Base-by-base conservation (phyloP, 805 yeast genomes). In the Sugiyamaella lignohabitans region DNA sequence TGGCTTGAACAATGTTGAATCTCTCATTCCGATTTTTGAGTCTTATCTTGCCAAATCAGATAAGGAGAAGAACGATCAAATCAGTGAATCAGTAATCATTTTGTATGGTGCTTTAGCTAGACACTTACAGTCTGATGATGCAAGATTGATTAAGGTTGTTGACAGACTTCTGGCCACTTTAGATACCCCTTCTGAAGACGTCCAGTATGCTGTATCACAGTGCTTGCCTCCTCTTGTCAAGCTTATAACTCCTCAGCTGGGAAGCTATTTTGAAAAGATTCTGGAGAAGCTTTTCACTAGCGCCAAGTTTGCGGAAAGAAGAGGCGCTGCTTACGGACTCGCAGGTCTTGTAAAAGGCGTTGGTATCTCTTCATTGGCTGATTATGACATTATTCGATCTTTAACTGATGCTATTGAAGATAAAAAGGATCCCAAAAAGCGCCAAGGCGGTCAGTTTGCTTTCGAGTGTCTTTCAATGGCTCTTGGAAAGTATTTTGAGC, bases 271-370 rank as follows among this genome's bases (percentile, higher is more conserved):
- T 48, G 84, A 81, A 32, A 55, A 59, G 2, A 68, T 88, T 42
- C 75, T 85, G 59, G 76, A 69, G 4, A 79, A 75, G 53, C 68
- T 89, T 21, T 79, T 85, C 59, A 62, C 66, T 5, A 79, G 79
- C 2, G 67, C 68, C 27, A 64, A 66, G 38, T 63, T 73, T 3
- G 65, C 67, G 3, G 70, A 72, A n/a, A 75, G 96, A 61, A 76
- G 91, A 54, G 99, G 98, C 59, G 91, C 96, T 1, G 98, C 98
- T 1, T 88, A 86, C 68, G 98, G 98, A 64, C 75, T 93, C 56
- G 85, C 98, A 19, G 99, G 99, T 53, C 66, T 93, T 39, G 91
- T 85, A 2, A 83, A 86, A 59, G 98, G 99, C 49, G 75, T 79
- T 19, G 98, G 98, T 55, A 79, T 93, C 45, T 74, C 79, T 49